These are phyloP conservation scores for Xylariomycetidae sp. DNA, from an alignment of 2,329 filamentous ascomycete genomes.

Conservation along the genomic window DNA sequence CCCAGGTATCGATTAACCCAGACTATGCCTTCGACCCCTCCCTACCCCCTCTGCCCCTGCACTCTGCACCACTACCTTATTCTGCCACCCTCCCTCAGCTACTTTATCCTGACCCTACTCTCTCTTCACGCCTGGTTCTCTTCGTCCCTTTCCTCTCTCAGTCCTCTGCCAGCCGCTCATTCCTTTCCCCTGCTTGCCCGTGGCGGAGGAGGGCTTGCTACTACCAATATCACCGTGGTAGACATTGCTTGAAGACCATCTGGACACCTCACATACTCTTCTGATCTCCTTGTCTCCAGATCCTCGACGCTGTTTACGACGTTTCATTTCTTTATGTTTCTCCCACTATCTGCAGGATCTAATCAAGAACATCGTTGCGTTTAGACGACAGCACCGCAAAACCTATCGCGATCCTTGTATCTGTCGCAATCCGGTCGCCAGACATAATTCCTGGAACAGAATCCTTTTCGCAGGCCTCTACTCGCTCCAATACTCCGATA, in stretches of 20 bases:
- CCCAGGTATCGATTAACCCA: neutral
- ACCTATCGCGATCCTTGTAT: no score
- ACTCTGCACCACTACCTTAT: constrained; percentile 22
- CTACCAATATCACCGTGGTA: constrained; percentile 19
- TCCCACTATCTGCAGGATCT: constrained; percentile 3
- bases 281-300: constrained; percentile 13
- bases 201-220: constrained; percentile 23
- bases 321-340: constrained; percentile 3
- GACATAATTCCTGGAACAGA: no score
- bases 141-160: neutral
- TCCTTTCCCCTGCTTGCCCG: constrained; percentile 15
- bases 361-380: neutral
- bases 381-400: neutral
- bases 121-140: no score
- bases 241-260: constrained; percentile 13
- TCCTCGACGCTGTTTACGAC: constrained; percentile 5
- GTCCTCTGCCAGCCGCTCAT: constrained; percentile 18
- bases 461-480: no score
- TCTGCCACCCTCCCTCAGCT: constrained; percentile 18
- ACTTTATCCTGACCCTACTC: constrained; percentile 6
- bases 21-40: constrained; percentile 11
- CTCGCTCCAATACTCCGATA: no score
- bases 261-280: constrained; percentile 9
- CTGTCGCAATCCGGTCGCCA: no score
- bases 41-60: constrained; percentile 13